Evolutionary conservation across 176 grass and related monocot genomes (phyloP), one percentile per base, ranked within the genome.

Genomic region (Aegilops tauschii): DNA sequence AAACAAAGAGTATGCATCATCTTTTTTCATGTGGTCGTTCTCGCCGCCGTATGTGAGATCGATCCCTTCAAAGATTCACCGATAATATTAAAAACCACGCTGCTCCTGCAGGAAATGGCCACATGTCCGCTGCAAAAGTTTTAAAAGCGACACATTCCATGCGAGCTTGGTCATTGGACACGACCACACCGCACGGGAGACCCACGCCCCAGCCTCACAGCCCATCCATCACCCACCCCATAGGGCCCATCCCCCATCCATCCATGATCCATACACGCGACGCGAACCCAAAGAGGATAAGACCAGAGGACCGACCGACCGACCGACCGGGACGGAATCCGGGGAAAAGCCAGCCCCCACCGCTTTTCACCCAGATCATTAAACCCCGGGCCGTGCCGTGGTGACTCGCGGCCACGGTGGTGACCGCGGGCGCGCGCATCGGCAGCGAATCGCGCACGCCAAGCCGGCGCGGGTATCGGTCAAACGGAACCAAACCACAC

Each of bases 261-360:
- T 21, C 40, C 17, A 56, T 17, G 52, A 30, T 71, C 68, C 34
- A 27, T 29, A 23, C 17, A 58, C 17, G 52, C 52, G 52, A 58
- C 18, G 52, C 18, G 6, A 34, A 18, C 17, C 34, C 13, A 21
- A 47, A 29, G 39, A 79, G 58, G 89, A 90, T 90, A 90, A 86
- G 89, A 86, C 71, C 88, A 20, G 20, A 23, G 66, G 5, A 5
- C 14, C 5, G 14, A 45, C 44, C 42, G 40, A 42, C 40, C 40
- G 42, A 44, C 42, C 12, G 44, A 12, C 44, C 44, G 56, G 80
- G 34, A 34, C 80, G 54, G 54, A 21, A 59, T 73, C 71, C 87
- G 49, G 63, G 62, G 49, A 62, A 74, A 56, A 50, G 39, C 59
- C 71, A 17, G 5, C 49, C 49, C 49, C 14, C 4, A 5, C 14